phyloP scores from a whole-genome alignment of 192 early-diverging fungal species.

The Anaeromyces robustus region DNA sequence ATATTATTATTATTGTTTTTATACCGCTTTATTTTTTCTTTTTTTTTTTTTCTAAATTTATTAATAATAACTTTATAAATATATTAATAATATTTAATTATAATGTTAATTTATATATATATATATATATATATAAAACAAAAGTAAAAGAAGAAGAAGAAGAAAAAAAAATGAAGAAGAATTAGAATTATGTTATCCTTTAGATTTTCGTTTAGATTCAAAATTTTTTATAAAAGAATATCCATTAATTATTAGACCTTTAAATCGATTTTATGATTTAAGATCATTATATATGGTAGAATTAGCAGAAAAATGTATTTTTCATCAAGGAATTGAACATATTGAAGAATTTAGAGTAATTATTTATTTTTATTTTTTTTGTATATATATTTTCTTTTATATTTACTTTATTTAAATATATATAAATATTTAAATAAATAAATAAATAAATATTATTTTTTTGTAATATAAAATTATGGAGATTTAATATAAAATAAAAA shows the following conservation, averaged over 20 bases:
- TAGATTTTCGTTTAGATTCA: not conserved
- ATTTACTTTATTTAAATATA: too few species aligned
- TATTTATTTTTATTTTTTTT: not conserved
- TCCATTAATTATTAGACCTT: not conserved
- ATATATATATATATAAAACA: not conserved
- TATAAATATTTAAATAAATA: too few species aligned
- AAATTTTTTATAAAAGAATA: not conserved
- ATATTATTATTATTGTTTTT: too few species aligned
- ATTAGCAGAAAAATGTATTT: not conserved
- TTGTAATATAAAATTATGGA: too few species aligned
- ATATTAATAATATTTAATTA: not conserved
- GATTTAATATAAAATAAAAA: too few species aligned
- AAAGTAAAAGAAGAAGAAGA: not conserved
- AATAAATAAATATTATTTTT: not conserved
- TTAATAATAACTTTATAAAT: too few species aligned
- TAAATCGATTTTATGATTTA: not conserved
- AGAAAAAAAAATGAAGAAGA: not conserved
- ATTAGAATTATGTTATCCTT: not conserved
- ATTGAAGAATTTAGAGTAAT: not conserved
- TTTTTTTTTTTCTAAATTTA: too few species aligned
- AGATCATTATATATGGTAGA: not conserved
- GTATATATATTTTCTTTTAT: not conserved
- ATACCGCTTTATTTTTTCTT: too few species aligned
- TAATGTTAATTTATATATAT: too few species aligned
- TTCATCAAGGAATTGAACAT: not conserved